Evolutionary conservation across 371 early-diverging fungal species (phyloP).

Genomic region (Rhizopus arrhizus): DNA sequence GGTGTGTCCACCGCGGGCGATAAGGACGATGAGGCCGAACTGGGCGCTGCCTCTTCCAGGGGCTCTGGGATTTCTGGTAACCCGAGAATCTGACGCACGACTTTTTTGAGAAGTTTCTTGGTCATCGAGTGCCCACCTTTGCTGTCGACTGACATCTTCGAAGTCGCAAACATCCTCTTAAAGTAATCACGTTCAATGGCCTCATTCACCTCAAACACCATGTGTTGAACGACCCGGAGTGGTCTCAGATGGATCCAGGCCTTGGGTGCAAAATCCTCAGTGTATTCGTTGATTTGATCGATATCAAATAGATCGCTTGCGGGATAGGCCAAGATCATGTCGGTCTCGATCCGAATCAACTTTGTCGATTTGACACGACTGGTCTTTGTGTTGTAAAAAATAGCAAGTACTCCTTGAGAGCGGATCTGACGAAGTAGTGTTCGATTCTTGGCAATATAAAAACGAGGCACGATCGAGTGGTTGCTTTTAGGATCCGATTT

Average conservation of each 20-base stretch:
- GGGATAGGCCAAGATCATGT: constrained; percentile 46
- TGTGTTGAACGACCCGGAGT: constrained; percentile 34
- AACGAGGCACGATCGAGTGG: constrained; percentile 38
- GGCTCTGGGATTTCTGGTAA: constrained; percentile 12
- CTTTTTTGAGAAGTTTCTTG: constrained; percentile 24
- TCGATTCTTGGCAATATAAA: constrained; percentile 53
- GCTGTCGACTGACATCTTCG: constrained; percentile 38
- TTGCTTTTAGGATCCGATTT: constrained; percentile 29
- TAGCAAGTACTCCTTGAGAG: constrained; percentile 41
- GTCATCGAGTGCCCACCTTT: constrained; percentile 24
- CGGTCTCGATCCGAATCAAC: constrained; percentile 37
- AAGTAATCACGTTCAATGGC: constrained; percentile 46
- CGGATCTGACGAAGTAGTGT: constrained; percentile 42
- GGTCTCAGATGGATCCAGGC: constrained; percentile 48
- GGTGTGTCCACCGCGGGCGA: neutral
- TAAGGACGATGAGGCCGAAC: neutral
- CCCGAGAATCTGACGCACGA: constrained; percentile 36
- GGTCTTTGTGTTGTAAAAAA: constrained; percentile 41
- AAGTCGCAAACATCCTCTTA: constrained; percentile 47
- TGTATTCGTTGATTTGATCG: constrained; percentile 44
- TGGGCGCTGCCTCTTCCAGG: neutral
- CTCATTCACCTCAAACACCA: constrained; percentile 43
- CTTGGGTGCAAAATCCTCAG: constrained; percentile 45
- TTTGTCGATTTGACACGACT: constrained; percentile 30
- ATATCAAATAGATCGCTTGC: constrained; percentile 44